Conservation (phyloP, 805 yeast species). For the Wickerhamiella hasegawae region DNA sequence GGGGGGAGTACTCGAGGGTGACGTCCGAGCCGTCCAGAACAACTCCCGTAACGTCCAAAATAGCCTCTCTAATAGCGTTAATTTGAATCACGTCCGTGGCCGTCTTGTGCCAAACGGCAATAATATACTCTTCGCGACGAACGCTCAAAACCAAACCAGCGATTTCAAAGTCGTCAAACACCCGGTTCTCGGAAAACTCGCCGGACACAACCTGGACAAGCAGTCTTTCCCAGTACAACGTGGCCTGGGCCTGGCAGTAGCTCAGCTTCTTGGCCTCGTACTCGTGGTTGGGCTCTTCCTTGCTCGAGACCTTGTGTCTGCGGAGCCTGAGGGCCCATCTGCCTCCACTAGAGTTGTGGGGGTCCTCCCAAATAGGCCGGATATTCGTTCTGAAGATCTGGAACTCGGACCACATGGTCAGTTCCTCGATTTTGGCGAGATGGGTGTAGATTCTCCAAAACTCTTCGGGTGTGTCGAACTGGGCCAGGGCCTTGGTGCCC, state of each 20-base stretch:
- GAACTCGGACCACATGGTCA: conserved; percentile 28
- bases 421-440: conserved; percentile 12
- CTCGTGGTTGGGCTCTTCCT: conserved; percentile 1
- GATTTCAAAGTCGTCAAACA: conserved; percentile 26
- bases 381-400: conserved; percentile 43
- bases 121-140: conserved; percentile 42
- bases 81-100: too few relatives aligned
- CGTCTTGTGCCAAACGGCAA: too few relatives aligned
- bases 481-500: conserved; percentile 55
- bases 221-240: conserved; percentile 26
- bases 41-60: conserved; percentile 15
- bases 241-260: conserved; percentile 11
- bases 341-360: conserved; percentile 42
- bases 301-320: conserved; percentile 1
- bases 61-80: too few relatives aligned
- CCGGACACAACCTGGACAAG: conserved; percentile 37
- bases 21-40: conserved; percentile 2
- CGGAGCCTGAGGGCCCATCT: conserved; percentile 38
- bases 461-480: conserved; percentile 81
- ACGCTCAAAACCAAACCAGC: conserved; percentile 45
- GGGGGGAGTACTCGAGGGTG: conserved; percentile 18
- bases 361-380: conserved; percentile 56
- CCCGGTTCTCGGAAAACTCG: conserved; percentile 28
- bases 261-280: conserved; percentile 2
- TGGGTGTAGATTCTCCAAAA: conserved; percentile 94